phyloP scores from a whole-genome alignment of 2,329 filamentous ascomycete genomes.

The Neofusicoccum parvum region DNA sequence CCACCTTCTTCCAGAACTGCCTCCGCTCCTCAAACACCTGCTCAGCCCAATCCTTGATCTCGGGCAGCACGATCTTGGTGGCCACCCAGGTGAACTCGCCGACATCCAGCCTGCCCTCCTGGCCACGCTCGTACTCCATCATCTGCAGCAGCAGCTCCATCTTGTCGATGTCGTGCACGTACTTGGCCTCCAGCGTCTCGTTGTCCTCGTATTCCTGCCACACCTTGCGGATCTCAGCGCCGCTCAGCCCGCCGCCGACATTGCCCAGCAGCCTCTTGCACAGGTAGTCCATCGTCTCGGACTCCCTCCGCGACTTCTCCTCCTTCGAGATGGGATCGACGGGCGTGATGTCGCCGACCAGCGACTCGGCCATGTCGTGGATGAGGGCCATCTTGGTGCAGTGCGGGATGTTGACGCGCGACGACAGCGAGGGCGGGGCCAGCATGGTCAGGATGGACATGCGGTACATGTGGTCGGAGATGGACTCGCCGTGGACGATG shows the following conservation, averaged over 20 bases:
- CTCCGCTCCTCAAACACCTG: constrained; percentile 76
- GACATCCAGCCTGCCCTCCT: constrained; percentile 69
- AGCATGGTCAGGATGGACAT: constrained; percentile 97
- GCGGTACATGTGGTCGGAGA: constrained; percentile 98
- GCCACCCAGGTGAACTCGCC: constrained; percentile 86
- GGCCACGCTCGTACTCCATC: constrained; percentile 86
- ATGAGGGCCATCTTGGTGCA: constrained; percentile 96
- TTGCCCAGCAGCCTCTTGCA: constrained; percentile 70
- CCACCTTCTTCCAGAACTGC: constrained; percentile 64
- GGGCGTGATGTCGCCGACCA: constrained; percentile 96
- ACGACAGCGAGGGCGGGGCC: constrained; percentile 72
- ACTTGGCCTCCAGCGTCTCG: constrained; percentile 78
- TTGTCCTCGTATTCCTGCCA: constrained; percentile 97
- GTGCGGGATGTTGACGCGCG: constrained; percentile 72
- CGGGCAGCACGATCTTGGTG: constrained; percentile 69
- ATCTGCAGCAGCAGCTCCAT: constrained; percentile 93
- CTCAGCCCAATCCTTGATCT: constrained; percentile 78
- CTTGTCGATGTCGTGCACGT: constrained; percentile 97
- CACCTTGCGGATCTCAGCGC: constrained; percentile 71
- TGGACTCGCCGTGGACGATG: constrained; percentile 78
- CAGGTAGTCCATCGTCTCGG: constrained; percentile 90
- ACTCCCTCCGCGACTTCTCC: constrained; percentile 88
- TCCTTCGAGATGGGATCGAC: constrained; percentile 81
- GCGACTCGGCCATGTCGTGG: constrained; percentile 94
- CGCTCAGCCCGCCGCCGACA: constrained; percentile 71